Conservation (phyloP, 345 rosid genomes). For the Citrus glauca region DNA sequence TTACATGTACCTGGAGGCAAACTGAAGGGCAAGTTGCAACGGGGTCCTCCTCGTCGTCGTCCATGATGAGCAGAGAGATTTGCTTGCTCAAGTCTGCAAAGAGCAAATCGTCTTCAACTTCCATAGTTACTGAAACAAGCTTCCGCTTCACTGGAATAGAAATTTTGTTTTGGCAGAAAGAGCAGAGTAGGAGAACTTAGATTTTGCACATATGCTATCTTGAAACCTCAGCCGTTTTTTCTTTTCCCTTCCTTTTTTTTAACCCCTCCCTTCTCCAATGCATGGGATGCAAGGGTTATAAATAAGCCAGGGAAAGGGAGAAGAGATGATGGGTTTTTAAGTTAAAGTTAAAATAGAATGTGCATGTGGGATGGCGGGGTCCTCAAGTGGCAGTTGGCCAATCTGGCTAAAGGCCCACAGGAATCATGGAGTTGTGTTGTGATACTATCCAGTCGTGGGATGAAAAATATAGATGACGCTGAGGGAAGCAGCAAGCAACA, state of each 20-base stretch:
- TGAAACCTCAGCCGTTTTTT: neutral
- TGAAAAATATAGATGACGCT: slow-evolving; percentile 11
- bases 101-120: slow-evolving; percentile 81
- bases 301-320: slow-evolving; percentile 18
- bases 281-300: slow-evolving; percentile 22
- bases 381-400: slow-evolving; percentile 42
- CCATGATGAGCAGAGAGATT: slow-evolving; percentile 92
- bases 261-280: neutral
- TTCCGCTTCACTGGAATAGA: neutral
- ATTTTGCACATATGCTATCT: neutral
- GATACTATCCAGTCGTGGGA: slow-evolving; percentile 42
- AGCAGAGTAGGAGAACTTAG: neutral
- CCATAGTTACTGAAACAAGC: slow-evolving; percentile 37
- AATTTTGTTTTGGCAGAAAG: neutral
- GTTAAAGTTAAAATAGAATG: slow-evolving; percentile 8
- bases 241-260: neutral
- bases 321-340: neutral
- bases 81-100: slow-evolving; percentile 92
- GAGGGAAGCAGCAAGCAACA: slow-evolving; percentile 21
- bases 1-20: slow-evolving; percentile 54
- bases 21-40: slow-evolving; percentile 49
- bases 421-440: slow-evolving; percentile 33
- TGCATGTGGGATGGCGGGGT: slow-evolving; percentile 57
- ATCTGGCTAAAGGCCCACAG: slow-evolving; percentile 41
- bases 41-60: slow-evolving; percentile 73